Base-by-base conservation (phyloP, 208 protist species). In the Herpetomonas samuelpessoai region DNA sequence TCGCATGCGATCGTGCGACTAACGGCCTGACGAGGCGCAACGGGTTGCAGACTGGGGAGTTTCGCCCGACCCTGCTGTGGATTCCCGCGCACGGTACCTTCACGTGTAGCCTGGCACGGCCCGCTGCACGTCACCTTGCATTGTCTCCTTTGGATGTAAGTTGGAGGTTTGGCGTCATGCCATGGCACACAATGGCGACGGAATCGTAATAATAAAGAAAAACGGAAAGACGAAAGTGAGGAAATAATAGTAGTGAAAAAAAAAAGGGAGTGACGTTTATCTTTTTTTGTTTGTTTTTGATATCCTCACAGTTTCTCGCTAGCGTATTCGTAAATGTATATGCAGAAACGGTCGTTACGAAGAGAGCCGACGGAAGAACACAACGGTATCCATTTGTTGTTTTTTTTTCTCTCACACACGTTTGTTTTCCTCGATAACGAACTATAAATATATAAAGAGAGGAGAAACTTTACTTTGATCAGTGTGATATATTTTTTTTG, bases 191-290 rank as follows among this genome's bases (percentile, higher is more conserved):
- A n/a, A n/a, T n/a, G n/a, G n/a, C n/a, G 6, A 18, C 1, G 57
- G 2, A 52, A 16, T n/a, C 2, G 38, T 62, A 19, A 51, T 2
- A 48, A 2, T 26, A 12, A 55, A 38, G 41, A 62, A 19, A 51
- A 50, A 18, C 48, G 51, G 9, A 61, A 16, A 7, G 22, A 49
- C 7, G 22, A 51, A 51, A 26, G 6, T 22, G 46, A n/a, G 46
- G 22, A n/a, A 21, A 51, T 12, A 51, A 67, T 10, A 47, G 41
- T 60, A 49, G 24, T 3, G 46, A 65, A 59, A 60, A 52, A 48
- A 71, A 57, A 57, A 58, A 66, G 46, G 52, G 58, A n/a, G 56
- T 28, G 24, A 26, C 4, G 25, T 28, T 28, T 57, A 29, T 39
- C 48, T 10, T 52, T 35, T 54, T 49, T 28, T 39, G 12, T 55